Percentiles rank a stretch among this genome's conserved stretches.
Conservation (phyloP, 768 basidiomycete genomes). For the Imleria badia region DNA sequence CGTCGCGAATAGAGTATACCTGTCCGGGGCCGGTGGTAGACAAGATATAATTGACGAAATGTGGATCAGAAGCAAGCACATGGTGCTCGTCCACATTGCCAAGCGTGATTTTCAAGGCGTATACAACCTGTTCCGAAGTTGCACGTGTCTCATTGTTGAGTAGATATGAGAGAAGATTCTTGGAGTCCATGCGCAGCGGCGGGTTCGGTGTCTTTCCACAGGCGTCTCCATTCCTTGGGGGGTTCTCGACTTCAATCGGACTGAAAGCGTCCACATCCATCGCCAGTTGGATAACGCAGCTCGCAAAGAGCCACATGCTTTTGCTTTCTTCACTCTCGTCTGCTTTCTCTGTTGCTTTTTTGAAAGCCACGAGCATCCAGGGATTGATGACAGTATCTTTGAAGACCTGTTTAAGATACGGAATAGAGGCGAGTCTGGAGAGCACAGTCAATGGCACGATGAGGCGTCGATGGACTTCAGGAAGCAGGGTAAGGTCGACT, state of each 20-base stretch:
- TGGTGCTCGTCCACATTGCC: background rate
- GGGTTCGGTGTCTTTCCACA: background rate
- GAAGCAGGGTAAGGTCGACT: background rate
- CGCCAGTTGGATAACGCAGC: slow-evolving; percentile 1
- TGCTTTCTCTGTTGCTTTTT: background rate
- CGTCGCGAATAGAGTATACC: background rate
- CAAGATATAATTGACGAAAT: slow-evolving; percentile 6
- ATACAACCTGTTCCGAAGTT: background rate
- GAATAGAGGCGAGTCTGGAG: background rate
- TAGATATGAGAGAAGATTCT: background rate
- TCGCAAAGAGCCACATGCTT: background rate
- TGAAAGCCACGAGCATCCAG: background rate
- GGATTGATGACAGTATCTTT: background rate
- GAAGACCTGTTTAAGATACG: background rate
- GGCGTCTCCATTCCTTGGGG: background rate
- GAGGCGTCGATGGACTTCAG: background rate
- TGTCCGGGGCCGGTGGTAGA: background rate
- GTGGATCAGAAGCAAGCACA: background rate
- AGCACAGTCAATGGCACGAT: slow-evolving; percentile 1
- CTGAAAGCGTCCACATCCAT: background rate
- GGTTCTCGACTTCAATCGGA: background rate
- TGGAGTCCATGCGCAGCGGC: background rate
- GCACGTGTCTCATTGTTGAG: background rate
- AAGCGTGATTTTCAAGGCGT: slow-evolving; percentile 3
- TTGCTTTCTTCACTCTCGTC: background rate